These are phyloP conservation scores for Cordyceps militaris DNA, from an alignment of 2,329 filamentous ascomycete species.

Conservation along the genomic window DNA sequence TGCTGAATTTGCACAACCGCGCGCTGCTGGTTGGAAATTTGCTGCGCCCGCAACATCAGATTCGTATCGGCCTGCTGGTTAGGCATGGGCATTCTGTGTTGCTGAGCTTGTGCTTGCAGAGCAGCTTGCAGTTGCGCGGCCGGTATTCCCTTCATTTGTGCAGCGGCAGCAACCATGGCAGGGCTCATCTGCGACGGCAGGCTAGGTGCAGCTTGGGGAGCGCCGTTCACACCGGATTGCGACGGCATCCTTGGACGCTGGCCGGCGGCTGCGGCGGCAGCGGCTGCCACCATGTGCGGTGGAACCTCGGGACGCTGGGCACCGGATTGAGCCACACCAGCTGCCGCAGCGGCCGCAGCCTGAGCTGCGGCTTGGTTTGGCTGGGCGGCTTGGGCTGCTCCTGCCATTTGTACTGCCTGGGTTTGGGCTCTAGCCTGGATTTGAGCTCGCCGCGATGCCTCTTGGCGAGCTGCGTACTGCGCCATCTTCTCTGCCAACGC, in stretches of 20 bases:
- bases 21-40: conserved; percentile 59
- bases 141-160: conserved; percentile 57
- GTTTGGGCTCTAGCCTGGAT: conserved; percentile 41
- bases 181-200: conserved; percentile 36
- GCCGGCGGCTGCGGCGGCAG: conserved; percentile 32
- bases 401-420: conserved; percentile 36
- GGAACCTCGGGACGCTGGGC: conserved; percentile 35
- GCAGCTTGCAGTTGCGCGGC: conserved; percentile 63
- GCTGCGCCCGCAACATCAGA: conserved; percentile 56
- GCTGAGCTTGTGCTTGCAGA: conserved; percentile 34
- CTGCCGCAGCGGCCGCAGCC: conserved; percentile 19
- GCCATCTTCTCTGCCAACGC: conserved; percentile 53
- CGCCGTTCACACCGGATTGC: conserved; percentile 25
- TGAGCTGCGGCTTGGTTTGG: conserved; percentile 11
- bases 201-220: conserved; percentile 30
- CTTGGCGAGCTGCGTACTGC: conserved; percentile 51
- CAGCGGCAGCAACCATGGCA: conserved; percentile 41
- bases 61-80: conserved; percentile 44
- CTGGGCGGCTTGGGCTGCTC: conserved; percentile 8
- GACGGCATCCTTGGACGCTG: conserved; percentile 49
- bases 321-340: conserved; percentile 23
- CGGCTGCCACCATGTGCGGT: conserved; percentile 38
- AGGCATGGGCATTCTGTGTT: conserved; percentile 50
- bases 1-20: conserved; percentile 43
- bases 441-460: conserved; percentile 45